A percentile compares a stretch with the other conserved stretches of the same genome.
Evolutionary conservation across 2,329 filamentous ascomycete species (phyloP).

Genomic region (Aspergillus ustus): DNA sequence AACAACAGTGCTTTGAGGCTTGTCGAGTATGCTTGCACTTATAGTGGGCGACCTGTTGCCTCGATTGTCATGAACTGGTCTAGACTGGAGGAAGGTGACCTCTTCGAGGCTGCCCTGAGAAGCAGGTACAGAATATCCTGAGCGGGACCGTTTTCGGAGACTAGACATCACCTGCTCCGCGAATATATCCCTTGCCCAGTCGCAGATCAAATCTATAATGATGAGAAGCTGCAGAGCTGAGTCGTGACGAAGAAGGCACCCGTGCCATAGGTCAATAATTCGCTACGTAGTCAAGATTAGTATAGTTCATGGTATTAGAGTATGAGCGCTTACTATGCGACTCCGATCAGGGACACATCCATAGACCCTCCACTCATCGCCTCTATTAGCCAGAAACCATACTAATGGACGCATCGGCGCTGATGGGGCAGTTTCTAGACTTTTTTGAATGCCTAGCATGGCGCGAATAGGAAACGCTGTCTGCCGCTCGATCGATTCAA

Average conservation of each 20-base stretch:
- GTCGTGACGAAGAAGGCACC: slow-evolving; percentile 11
- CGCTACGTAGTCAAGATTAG: slow-evolving; percentile 3
- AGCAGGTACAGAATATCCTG: neutral
- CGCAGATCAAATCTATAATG: slow-evolving; percentile 6
- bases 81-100: neutral
- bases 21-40: neutral
- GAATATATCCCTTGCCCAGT: slow-evolving; percentile 15
- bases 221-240: slow-evolving; percentile 12
- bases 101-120: slow-evolving; percentile 3
- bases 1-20: too few species aligned
- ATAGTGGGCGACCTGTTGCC: neutral
- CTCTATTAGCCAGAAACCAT: slow-evolving; percentile 10
- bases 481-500: slow-evolving; percentile 12
- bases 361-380: slow-evolving; percentile 15
- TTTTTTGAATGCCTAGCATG: slow-evolving; percentile 3
- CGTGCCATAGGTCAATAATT: slow-evolving; percentile 12
- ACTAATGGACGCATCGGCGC: slow-evolving; percentile 1
- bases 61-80: neutral
- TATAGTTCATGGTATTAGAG: neutral
- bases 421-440: neutral
- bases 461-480: slow-evolving; percentile 11
- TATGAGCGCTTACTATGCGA: slow-evolving; percentile 2
- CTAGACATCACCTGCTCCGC: slow-evolving; percentile 3
- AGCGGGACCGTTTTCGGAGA: neutral
- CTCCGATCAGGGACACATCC: slow-evolving; percentile 6